A percentile compares a stretch with the other conserved stretches of the same genome.
Conservation (phyloP, 2,329 filamentous ascomycete species). For the Zymoseptoria tritici region DNA sequence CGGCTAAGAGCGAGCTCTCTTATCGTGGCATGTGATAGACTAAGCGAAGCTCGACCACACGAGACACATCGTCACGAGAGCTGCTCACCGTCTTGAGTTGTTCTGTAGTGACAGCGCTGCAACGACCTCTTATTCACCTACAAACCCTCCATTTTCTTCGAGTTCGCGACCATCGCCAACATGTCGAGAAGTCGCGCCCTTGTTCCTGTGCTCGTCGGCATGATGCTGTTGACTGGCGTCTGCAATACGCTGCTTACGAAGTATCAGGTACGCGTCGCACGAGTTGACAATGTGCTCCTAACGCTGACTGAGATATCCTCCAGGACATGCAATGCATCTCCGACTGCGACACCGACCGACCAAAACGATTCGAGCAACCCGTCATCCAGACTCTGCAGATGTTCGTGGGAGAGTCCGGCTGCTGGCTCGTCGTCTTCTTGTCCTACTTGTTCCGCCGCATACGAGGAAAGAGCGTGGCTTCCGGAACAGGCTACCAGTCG, state of each 20-base stretch:
- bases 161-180: background rate
- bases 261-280: conserved; percentile 61
- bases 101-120: background rate
- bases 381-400: conserved; percentile 95
- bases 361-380: conserved; percentile 79
- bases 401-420: conserved; percentile 94
- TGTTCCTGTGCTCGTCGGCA: conserved; percentile 78
- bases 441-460: conserved; percentile 55
- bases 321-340: conserved; percentile 95
- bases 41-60: background rate
- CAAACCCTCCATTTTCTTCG: background rate
- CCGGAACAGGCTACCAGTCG: conserved; percentile 20
- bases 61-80: background rate
- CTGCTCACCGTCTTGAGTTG: background rate
- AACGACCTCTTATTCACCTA: background rate
- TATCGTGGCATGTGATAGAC: background rate
- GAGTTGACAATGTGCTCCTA: background rate
- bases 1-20: background rate
- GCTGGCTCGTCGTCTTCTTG: conserved; percentile 79
- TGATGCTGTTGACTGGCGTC: conserved; percentile 94
- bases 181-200: conserved; percentile 56
- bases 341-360: conserved; percentile 69
- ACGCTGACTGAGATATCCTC: background rate
- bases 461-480: conserved; percentile 16
- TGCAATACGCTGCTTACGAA: conserved; percentile 97